Percentiles rank a stretch among this genome's conserved stretches.
phyloP scores from a whole-genome alignment of 495 filamentous ascomycete genomes.

The Cairneyella variabilis region DNA sequence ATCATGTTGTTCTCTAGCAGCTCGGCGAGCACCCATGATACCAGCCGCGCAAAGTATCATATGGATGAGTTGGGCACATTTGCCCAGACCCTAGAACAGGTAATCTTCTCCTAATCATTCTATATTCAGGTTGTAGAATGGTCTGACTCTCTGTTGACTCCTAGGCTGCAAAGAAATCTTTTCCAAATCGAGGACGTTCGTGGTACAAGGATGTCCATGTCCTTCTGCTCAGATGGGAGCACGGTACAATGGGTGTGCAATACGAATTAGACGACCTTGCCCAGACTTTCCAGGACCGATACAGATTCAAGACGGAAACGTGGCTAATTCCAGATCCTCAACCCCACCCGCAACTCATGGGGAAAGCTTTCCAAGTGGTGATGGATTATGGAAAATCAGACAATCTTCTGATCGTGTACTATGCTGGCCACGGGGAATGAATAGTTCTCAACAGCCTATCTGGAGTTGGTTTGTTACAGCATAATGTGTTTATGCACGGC shows the following conservation, averaged over 20 bases:
- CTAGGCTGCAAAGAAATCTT: neutral
- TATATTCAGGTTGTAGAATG: neutral
- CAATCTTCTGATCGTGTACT: conserved; percentile 2
- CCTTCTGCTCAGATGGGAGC: conserved; percentile 43
- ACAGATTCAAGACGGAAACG: conserved; percentile 43
- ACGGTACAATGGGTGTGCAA: conserved; percentile 42
- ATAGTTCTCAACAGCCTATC: conserved; percentile 6
- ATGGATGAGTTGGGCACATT: neutral
- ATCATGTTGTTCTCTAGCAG: too few species aligned
- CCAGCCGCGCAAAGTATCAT: neutral
- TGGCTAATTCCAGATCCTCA: conserved; percentile 45
- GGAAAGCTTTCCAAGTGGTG: neutral
- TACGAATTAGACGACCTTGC: conserved; percentile 40
- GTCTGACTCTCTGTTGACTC: neutral
- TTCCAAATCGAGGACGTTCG: neutral
- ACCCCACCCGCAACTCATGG: conserved; percentile 26
- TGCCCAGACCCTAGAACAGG: neutral
- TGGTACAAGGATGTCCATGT: conserved; percentile 42
- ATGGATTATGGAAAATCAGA: neutral
- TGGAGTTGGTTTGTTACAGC: conserved; percentile 24
- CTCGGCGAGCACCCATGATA: neutral
- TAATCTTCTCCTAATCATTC: neutral
- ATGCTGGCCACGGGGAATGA: conserved; percentile 1
- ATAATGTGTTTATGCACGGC: too few species aligned
- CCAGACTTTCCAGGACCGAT: conserved; percentile 40